Conservation (phyloP, 768 basidiomycete species). For the Mycena belliarum region DNA sequence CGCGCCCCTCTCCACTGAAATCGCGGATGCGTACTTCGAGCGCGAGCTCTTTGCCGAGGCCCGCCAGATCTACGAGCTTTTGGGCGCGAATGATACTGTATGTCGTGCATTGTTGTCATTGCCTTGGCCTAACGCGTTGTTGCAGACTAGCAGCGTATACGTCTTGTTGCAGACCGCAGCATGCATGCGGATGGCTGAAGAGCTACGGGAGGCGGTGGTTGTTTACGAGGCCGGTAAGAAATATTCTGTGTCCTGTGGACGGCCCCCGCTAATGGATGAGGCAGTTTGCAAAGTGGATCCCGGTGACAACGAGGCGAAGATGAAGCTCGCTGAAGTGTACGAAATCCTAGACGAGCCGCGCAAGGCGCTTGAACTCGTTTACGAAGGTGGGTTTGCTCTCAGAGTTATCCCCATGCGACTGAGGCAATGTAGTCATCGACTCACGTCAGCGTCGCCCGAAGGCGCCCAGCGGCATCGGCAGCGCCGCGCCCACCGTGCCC, state of each 20-base stretch:
- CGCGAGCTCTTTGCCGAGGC: slow-evolving; percentile 78
- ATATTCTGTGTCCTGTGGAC: neutral
- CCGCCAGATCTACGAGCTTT: slow-evolving; percentile 72
- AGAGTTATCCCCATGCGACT: neutral
- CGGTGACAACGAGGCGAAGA: slow-evolving; percentile 76
- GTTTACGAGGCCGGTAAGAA: slow-evolving; percentile 78
- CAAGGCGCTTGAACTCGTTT: slow-evolving; percentile 81
- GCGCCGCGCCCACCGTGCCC: neutral
- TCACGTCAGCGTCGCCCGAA: slow-evolving; percentile 52
- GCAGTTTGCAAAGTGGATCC: slow-evolving; percentile 77
- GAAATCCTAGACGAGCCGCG: slow-evolving; percentile 80
- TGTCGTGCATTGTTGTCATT: neutral
- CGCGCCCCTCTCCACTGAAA: slow-evolving; percentile 75
- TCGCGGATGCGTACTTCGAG: slow-evolving; percentile 84
- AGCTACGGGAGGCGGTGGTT: slow-evolving; percentile 75
- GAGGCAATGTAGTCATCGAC: slow-evolving; percentile 49
- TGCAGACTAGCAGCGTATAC: slow-evolving; percentile 74
- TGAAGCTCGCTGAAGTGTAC: slow-evolving; percentile 88
- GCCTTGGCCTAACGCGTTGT: neutral
- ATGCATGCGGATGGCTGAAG: slow-evolving; percentile 77
- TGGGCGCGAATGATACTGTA: slow-evolving; percentile 76
- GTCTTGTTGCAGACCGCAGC: slow-evolving; percentile 77
- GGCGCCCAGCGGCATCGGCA: slow-evolving; percentile 20
- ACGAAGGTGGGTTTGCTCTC: slow-evolving; percentile 58
- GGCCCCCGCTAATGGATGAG: neutral